Evolutionary conservation across 139 green algal species (phyloP), one percentile per base, ranked within the genome.

Genomic region (Prasinococcaceae sp.): DNA sequence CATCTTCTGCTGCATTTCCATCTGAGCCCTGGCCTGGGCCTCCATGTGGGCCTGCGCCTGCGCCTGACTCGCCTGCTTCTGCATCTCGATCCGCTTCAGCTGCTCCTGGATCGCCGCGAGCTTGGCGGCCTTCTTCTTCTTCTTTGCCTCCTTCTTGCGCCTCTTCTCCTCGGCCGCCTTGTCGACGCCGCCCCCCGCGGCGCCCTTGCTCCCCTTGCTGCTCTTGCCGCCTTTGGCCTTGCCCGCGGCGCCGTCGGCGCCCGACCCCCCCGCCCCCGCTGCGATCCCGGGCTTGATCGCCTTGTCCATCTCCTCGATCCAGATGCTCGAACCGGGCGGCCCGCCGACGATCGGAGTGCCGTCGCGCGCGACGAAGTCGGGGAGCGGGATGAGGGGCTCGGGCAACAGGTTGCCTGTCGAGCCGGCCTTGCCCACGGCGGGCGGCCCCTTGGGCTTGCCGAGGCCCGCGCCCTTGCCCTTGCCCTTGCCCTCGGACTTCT

Each of bases 171-270:
- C 27, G 10, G 29, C 10, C 47, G 26, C 27, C 9, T 25, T 9
- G 30, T 54, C 47, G 19, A 48, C 47, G 30, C 9, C 8, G 30
- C 23, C 47, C 47, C 29, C 47, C 14, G 22, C 12, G 44, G 43
- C 41, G 30, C n/a, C 30, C 42, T 23, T 23, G 24, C 33, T 10
- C 27, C 14, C 5, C 25, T 40, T 81, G 39, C 44, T 85, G 46
- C 69, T 79, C 19, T 42, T 46, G 4, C 77, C 82, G 60, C 65
- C 66, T 5, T 45, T 47, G 8, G 50, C 63, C 1, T 90, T 83
- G 50, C 73, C 85, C 30, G 42, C 55, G 35, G 72, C 76, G 19
- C 33, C 84, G 30, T 37, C 40, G 25, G 29, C 29, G 19, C 58
- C 58, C n/a, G 75, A 77, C 47, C 39, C 61, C 4, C 47, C 68